Percentiles rank a stretch among this genome's conserved stretches.
Evolutionary conservation across 2,329 filamentous ascomycete species (phyloP).

Genomic region (Aspergillus persii): DNA sequence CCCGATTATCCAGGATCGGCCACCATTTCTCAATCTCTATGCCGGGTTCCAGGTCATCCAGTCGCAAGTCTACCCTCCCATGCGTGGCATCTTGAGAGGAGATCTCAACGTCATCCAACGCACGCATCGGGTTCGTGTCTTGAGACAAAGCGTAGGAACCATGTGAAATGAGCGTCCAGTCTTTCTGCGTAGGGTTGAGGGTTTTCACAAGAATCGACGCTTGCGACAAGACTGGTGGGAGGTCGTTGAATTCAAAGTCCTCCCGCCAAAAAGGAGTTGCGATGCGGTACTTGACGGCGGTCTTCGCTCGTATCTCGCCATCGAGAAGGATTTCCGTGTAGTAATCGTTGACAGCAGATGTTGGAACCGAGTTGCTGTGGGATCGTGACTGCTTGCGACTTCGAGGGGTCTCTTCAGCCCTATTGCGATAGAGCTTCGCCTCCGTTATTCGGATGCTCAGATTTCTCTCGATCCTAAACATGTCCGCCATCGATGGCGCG

Average conservation of each 20-base stretch:
- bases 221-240: slow-evolving; percentile 48
- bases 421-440: slow-evolving; percentile 52
- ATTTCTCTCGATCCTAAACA: slow-evolving; percentile 65
- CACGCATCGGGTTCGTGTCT: slow-evolving; percentile 39
- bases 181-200: slow-evolving; percentile 47
- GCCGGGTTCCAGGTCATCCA: slow-evolving; percentile 74
- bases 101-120: slow-evolving; percentile 47
- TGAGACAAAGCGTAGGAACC: slow-evolving; percentile 43
- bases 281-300: slow-evolving; percentile 47
- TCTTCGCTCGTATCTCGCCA: slow-evolving; percentile 49
- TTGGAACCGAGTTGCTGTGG: slow-evolving; percentile 25
- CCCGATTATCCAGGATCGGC: slow-evolving; percentile 72
- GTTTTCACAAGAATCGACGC: slow-evolving; percentile 47
- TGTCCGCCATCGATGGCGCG: slow-evolving; percentile 49
- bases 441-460: slow-evolving; percentile 61
- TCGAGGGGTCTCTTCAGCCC: slow-evolving; percentile 30
- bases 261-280: slow-evolving; percentile 50
- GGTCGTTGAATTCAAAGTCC: slow-evolving; percentile 47
- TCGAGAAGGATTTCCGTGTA: slow-evolving; percentile 50
- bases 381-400: slow-evolving; percentile 35
- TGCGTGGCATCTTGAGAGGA: slow-evolving; percentile 47
- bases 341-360: slow-evolving; percentile 40
- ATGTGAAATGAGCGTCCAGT: slow-evolving; percentile 49
- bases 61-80: slow-evolving; percentile 70
- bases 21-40: slow-evolving; percentile 87